These are phyloP conservation scores for Trametes cubensis DNA, from an alignment of 768 basidiomycete species.

Conservation along the genomic window DNA sequence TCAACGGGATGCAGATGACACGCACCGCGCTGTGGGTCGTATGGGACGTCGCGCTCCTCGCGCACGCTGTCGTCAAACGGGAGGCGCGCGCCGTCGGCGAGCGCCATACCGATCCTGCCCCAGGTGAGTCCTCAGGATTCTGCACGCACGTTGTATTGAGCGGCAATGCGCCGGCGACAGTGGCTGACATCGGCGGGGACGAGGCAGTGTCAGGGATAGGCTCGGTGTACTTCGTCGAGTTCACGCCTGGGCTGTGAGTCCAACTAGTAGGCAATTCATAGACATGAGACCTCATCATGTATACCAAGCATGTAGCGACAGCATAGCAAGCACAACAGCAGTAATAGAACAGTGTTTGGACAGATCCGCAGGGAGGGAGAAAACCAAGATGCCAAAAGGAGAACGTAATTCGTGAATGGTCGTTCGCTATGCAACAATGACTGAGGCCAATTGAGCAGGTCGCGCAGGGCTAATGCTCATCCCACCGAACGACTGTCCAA, in stretches of 20 bases:
- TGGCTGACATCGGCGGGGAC: not conserved
- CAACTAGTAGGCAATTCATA: too few relatives aligned
- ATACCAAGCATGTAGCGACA: conserved; percentile 1
- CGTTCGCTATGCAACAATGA: not conserved
- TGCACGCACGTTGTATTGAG: not conserved
- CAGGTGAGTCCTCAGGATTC: not conserved
- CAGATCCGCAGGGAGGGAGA: not conserved
- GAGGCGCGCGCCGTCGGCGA: not conserved
- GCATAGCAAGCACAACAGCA: conserved; percentile 8
- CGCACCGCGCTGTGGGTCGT: conserved; percentile 27
- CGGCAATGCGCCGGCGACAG: not conserved
- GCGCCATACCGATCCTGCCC: not conserved
- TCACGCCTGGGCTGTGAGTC: not conserved
- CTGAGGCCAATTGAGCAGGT: conserved; percentile 2
- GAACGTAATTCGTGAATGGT: too few relatives aligned
- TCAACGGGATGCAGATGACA: conserved; percentile 25
- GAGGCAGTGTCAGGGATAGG: not conserved
- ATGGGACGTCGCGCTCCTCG: conserved; percentile 23
- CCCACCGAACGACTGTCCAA: conserved; percentile 70
- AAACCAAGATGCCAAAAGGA: not conserved
- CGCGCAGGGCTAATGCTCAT: conserved; percentile 83
- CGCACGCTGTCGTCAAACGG: conserved; percentile 3
- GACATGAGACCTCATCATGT: not conserved
- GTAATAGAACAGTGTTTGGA: not conserved
- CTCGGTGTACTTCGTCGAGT: conserved; percentile 1